These are phyloP conservation scores for Xerocomus minutiporus DNA, from an alignment of 1,284 basidiomycete species.

Conservation along the genomic window DNA sequence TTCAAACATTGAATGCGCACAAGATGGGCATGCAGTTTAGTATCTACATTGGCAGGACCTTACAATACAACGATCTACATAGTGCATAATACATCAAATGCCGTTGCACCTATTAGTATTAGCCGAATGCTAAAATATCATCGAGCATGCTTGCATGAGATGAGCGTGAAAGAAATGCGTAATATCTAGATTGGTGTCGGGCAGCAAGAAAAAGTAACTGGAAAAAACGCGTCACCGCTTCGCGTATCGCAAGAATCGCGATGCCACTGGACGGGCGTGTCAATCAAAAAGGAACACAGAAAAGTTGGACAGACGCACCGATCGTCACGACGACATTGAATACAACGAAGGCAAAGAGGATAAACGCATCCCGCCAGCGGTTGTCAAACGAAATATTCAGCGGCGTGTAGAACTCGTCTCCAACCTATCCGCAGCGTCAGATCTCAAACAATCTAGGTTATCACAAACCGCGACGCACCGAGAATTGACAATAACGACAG, in stretches of 20 bases:
- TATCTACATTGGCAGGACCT: background rate
- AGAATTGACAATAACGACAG: slow-evolving; percentile 76
- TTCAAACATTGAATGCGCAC: too few species aligned
- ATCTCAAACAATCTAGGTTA: background rate
- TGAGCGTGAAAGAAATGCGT: background rate
- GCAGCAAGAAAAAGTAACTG: background rate
- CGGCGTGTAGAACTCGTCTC: slow-evolving; percentile 67
- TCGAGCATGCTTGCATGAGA: background rate
- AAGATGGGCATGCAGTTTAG: too few species aligned
- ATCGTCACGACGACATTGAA: slow-evolving; percentile 75
- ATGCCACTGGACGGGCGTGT: slow-evolving; percentile 46
- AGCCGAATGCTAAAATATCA: background rate
- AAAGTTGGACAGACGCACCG: slow-evolving; percentile 35
- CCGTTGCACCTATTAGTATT: background rate
- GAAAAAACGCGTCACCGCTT: slow-evolving; percentile 43
- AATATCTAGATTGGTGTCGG: background rate
- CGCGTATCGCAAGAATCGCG: slow-evolving; percentile 69
- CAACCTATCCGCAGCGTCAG: slow-evolving; percentile 32
- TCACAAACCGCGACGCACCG: slow-evolving; percentile 24
- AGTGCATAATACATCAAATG: background rate
- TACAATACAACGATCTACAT: background rate
- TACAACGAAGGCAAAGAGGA: slow-evolving; percentile 63
- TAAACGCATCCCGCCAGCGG: slow-evolving; percentile 73
- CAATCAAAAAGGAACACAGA: background rate
- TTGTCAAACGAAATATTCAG: slow-evolving; percentile 66